These are phyloP conservation scores for Picea abies DNA, from an alignment of 83 land plant species.

Conservation along the genomic window DNA sequence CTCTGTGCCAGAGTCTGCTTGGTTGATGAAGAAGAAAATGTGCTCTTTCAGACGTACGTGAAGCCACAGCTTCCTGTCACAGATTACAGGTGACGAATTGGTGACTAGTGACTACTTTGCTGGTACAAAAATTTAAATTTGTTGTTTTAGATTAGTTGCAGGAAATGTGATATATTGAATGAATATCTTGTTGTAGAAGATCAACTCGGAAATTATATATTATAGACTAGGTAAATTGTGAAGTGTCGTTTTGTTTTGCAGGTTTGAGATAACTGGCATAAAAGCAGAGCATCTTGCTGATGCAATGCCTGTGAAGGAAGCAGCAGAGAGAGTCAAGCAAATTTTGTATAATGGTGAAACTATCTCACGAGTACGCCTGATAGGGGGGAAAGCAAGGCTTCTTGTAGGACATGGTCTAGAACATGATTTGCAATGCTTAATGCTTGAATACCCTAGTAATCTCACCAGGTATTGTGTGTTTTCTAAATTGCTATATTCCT, in stretches of 20 bases:
- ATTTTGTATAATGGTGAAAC: conserved; percentile 60
- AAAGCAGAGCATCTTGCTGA: conserved; percentile 47
- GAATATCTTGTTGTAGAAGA: not conserved
- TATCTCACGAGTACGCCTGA: conserved; percentile 23
- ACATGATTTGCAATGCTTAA: conserved; percentile 53
- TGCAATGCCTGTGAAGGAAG: conserved; percentile 62
- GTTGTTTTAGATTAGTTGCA: not conserved
- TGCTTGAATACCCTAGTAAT: conserved; percentile 45
- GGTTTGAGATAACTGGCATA: conserved; percentile 62
- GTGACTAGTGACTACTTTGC: too few relatives aligned
- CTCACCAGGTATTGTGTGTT: conserved; percentile 39
- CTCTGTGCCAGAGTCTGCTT: too few relatives aligned
- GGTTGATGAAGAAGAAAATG: conserved; percentile 59
- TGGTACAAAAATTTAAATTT: not conserved
- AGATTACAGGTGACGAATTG: conserved; percentile 42
- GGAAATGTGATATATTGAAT: not conserved
- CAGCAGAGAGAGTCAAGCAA: conserved; percentile 37
- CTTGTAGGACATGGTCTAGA: conserved; percentile 62
- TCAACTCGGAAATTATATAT: not conserved
- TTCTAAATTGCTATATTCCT: not conserved
- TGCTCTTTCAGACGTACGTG: conserved; percentile 45
- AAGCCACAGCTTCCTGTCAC: conserved; percentile 56
- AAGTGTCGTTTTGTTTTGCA: conserved; percentile 21
- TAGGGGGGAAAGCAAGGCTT: conserved; percentile 28
- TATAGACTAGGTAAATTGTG: not conserved